A percentile compares a stretch with the other conserved stretches of the same genome.
Conservation (phyloP, 371 early-diverging fungal species). For the Entomophthora muscae region DNA sequence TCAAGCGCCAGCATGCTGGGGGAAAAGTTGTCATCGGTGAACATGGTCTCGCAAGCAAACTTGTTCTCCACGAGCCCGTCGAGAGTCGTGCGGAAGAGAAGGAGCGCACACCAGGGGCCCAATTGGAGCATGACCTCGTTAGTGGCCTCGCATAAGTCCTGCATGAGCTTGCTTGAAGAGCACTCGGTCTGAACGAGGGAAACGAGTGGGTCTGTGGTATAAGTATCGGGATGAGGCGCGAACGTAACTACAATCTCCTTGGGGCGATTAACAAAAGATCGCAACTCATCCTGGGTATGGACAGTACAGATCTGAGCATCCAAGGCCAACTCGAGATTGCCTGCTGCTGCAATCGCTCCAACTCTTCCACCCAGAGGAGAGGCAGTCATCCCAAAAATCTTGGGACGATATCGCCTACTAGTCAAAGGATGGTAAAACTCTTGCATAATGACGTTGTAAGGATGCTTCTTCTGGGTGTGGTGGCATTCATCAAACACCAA, state of each 20-base stretch:
- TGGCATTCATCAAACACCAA: constrained; percentile 90
- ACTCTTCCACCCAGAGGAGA: constrained; percentile 41
- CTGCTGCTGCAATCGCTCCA: constrained; percentile 11
- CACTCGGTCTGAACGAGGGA: constrained; percentile 19
- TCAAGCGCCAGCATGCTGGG: constrained; percentile 11
- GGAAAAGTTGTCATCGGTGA: not conserved
- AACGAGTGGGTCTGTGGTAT: constrained; percentile 22
- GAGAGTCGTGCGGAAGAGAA: constrained; percentile 26
- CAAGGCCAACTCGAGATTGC: constrained; percentile 47
- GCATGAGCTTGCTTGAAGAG: constrained; percentile 17
- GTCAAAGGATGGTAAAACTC: constrained; percentile 51
- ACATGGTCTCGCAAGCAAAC: not conserved
- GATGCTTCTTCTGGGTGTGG: constrained; percentile 64
- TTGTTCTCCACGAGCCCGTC: constrained; percentile 14
- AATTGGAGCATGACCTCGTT: constrained; percentile 22
- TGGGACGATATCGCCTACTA: constrained; percentile 31
- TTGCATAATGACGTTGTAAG: constrained; percentile 73
- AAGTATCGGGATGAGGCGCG: constrained; percentile 10
- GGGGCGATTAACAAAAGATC: constrained; percentile 21
- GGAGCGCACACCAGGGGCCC: constrained; percentile 49
- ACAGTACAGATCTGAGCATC: constrained; percentile 44
- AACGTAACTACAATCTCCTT: constrained; percentile 31
- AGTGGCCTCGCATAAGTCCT: constrained; percentile 18
- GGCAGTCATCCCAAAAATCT: constrained; percentile 88
- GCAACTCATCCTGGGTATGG: constrained; percentile 18